Base-by-base conservation (phyloP, 2,329 filamentous ascomycete genomes). In the Paramyrothecium roridum region DNA sequence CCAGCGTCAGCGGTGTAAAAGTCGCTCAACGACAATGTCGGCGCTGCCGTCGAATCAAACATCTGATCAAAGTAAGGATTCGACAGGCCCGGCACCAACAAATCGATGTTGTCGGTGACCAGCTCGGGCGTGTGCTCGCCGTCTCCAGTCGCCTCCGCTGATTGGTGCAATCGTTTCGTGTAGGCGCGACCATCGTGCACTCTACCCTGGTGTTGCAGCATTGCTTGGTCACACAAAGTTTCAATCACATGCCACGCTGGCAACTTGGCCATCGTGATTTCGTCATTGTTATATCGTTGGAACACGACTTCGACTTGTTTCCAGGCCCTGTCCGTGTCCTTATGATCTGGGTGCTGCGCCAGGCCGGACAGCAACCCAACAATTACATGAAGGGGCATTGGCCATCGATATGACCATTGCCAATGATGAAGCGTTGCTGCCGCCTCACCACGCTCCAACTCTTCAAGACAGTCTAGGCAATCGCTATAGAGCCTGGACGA, bases 371-470 rank as follows among this genome's bases (percentile, higher is more conserved):
- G 53, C 8, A 60, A 26, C 2, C 58, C 57, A 2, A 55, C 57
- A 16, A 60, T 52, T 22, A 56, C 56, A 34, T 60, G 56, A 7
- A 59, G 48, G 19, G 58, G 58, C 57, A 60, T 60, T 8, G 58
- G 58, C 58, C 58, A 60, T 19, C 57, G 53, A 22, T 59, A 60
- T 1, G 57, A 55, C 58, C 58, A 60, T 46, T 59, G 55, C 58
- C 58, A 60, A 37, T 60, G 53, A 40, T 57, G 54, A 13, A 50
- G 26, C 8, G 52, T 50, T 7, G 58, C 58, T 1, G 54, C 54
- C 33, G 55, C 50, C 46, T 60, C 58, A 48, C 58, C 58, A 8
- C 50, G 54, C 3, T 57, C 43, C 12, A 60, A 53, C 21, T 58
- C 57, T n/a, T 60, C 58, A 1, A 60, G 57, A n/a, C 58, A 60